Percentiles rank a stretch among this genome's conserved stretches.
These are phyloP conservation scores for Glaciozyma martinii DNA, from an alignment of 768 basidiomycete species.

Conservation along the genomic window DNA sequence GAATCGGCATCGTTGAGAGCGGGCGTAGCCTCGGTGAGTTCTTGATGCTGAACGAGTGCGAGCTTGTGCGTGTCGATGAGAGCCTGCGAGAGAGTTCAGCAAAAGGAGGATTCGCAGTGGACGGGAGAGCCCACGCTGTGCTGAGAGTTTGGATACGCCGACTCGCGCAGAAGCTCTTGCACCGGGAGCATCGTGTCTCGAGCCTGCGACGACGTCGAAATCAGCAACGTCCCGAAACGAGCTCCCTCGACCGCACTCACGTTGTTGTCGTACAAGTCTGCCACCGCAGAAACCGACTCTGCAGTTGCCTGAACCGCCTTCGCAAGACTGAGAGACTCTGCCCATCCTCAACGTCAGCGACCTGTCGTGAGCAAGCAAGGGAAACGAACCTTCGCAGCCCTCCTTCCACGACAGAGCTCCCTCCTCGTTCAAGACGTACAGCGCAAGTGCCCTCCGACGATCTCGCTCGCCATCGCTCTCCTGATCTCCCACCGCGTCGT, in stretches of 20 bases:
- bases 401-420: constrained; percentile 86
- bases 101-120: background rate
- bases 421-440: constrained; percentile 57
- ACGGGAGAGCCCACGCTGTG: background rate
- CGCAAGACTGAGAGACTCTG: constrained; percentile 1
- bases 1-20: background rate
- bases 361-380: no score
- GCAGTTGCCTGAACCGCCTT: constrained; percentile 15
- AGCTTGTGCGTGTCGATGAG: constrained; percentile 13
- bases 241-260: background rate
- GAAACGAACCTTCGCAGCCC: constrained; percentile 53
- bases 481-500: background rate
- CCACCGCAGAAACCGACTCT: background rate
- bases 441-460: constrained; percentile 38
- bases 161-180: constrained; percentile 16
- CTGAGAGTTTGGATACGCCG: constrained; percentile 1
- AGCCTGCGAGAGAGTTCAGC: background rate
- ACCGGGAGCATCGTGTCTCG: background rate
- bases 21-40: background rate
- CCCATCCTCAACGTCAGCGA: background rate
- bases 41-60: constrained; percentile 1
- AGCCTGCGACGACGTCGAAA: background rate
- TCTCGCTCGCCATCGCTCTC: constrained; percentile 11
- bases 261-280: background rate
- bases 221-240: no score